phyloP scores from a whole-genome alignment of 2,329 filamentous ascomycete species.

The Colletotrichum musae region DNA sequence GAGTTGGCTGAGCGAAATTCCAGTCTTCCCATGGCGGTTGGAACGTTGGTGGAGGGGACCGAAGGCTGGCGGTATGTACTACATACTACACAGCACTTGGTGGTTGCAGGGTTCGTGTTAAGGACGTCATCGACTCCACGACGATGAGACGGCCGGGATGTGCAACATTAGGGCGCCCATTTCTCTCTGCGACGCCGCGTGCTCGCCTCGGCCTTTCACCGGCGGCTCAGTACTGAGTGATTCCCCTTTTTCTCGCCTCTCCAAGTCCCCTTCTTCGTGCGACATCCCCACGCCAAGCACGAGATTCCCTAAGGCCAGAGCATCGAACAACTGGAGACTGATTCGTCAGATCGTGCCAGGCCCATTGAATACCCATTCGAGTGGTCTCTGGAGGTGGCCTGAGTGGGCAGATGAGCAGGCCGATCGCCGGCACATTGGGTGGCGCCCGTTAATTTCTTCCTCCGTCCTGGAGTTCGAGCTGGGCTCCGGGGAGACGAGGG shows the following conservation, averaged over 20 bases:
- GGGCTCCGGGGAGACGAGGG: background rate
- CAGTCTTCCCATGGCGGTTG: slow-evolving; percentile 12
- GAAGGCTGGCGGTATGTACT: background rate
- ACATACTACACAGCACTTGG: background rate
- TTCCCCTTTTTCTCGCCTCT: slow-evolving; percentile 15
- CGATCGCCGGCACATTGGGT: slow-evolving; percentile 6
- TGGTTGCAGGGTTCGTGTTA: slow-evolving; percentile 11
- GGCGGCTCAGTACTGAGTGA: slow-evolving; percentile 14
- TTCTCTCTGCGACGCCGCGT: background rate
- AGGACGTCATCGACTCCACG: slow-evolving; percentile 40
- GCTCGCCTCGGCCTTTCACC: slow-evolving; percentile 37
- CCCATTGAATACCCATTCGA: slow-evolving; percentile 13
- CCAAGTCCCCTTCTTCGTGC: slow-evolving; percentile 32
- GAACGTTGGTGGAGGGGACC: background rate
- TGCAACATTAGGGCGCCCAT: slow-evolving; percentile 11
- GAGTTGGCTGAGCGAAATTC: slow-evolving; percentile 17
- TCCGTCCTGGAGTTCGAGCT: slow-evolving; percentile 12
- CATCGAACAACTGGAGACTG: slow-evolving; percentile 6
- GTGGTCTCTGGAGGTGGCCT: slow-evolving; percentile 3
- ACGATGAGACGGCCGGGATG: slow-evolving; percentile 28
- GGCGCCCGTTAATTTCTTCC: background rate
- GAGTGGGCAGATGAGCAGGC: slow-evolving; percentile 24
- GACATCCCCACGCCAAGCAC: slow-evolving; percentile 39
- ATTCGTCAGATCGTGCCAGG: slow-evolving; percentile 26
- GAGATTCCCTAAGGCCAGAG: slow-evolving; percentile 13